These are phyloP conservation scores for Neonectria coccinea DNA, from an alignment of 2,329 filamentous ascomycete species.

Conservation along the genomic window DNA sequence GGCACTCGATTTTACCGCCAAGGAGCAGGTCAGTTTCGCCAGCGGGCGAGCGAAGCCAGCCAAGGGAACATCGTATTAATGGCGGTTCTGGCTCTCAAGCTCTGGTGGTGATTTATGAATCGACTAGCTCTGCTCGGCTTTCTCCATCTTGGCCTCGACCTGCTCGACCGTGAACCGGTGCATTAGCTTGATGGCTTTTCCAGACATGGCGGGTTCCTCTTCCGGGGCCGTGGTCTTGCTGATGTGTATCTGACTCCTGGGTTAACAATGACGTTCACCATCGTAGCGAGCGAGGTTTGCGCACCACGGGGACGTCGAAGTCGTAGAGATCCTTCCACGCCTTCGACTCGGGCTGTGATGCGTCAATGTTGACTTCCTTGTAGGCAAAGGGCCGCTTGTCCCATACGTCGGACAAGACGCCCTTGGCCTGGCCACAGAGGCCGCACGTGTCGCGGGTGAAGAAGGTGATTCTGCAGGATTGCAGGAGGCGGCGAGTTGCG, in stretches of 20 bases:
- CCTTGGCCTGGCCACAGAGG: slow-evolving; percentile 76
- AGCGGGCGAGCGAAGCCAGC: slow-evolving; percentile 54
- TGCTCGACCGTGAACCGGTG: slow-evolving; percentile 78
- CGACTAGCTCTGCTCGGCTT: slow-evolving; percentile 55
- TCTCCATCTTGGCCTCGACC: slow-evolving; percentile 76
- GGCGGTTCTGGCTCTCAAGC: background rate
- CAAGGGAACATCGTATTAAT: slow-evolving; percentile 57
- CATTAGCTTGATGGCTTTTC: slow-evolving; percentile 78
- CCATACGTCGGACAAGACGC: slow-evolving; percentile 76
- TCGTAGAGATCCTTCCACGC: slow-evolving; percentile 81
- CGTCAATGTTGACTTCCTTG: slow-evolving; percentile 78
- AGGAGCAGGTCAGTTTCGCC: slow-evolving; percentile 60
- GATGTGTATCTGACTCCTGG: slow-evolving; percentile 68
- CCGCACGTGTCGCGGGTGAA: slow-evolving; percentile 80
- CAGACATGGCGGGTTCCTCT: slow-evolving; percentile 66
- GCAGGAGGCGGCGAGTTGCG: slow-evolving; percentile 61
- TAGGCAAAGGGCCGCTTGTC: slow-evolving; percentile 75
- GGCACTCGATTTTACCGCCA: slow-evolving; percentile 59
- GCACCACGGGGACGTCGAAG: slow-evolving; percentile 84
- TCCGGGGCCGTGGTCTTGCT: slow-evolving; percentile 65
- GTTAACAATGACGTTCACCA: slow-evolving; percentile 3
- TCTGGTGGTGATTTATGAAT: background rate
- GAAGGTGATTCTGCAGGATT: slow-evolving; percentile 75
- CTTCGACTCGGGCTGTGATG: slow-evolving; percentile 71
- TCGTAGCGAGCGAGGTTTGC: slow-evolving; percentile 37